A percentile compares a stretch with the other conserved stretches of the same genome.
phyloP scores from a whole-genome alignment of 768 basidiomycete species.

The Podaxis mareebaensis region DNA sequence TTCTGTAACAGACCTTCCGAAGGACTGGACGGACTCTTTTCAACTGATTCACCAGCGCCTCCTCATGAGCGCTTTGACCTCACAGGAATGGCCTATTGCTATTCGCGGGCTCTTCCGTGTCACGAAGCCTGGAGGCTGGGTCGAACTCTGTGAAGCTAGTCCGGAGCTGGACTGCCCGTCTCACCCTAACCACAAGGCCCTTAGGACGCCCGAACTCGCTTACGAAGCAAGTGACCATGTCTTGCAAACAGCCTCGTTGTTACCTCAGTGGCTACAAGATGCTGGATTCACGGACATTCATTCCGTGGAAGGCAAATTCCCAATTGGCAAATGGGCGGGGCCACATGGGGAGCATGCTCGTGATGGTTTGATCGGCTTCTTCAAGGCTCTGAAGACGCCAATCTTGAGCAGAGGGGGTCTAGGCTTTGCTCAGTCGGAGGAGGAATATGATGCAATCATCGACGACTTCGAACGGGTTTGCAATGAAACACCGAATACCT shows the following conservation, averaged over 20 bases:
- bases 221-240: slow-evolving; percentile 15
- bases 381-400: slow-evolving; percentile 13
- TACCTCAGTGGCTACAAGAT: slow-evolving; percentile 17
- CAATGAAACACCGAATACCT: slow-evolving; percentile 21
- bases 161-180: slow-evolving; percentile 13
- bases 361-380: slow-evolving; percentile 14
- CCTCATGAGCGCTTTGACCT: slow-evolving; percentile 15
- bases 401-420: slow-evolving; percentile 15
- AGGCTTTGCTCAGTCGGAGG: slow-evolving; percentile 11
- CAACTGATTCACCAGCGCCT: slow-evolving; percentile 17
- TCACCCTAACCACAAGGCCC: slow-evolving; percentile 12
- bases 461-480: slow-evolving; percentile 19
- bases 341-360: slow-evolving; percentile 10
- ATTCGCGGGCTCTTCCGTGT: slow-evolving; percentile 14
- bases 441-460: slow-evolving; percentile 15
- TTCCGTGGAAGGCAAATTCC: slow-evolving; percentile 9
- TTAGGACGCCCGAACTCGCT: slow-evolving; percentile 7
- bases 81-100: slow-evolving; percentile 13
- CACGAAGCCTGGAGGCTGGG: slow-evolving; percentile 16
- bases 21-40: slow-evolving; percentile 15
- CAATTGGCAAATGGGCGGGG: slow-evolving; percentile 21
- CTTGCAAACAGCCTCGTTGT: slow-evolving; percentile 10
- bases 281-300: slow-evolving; percentile 12
- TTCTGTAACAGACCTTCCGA: slow-evolving; percentile 12
- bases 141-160: slow-evolving; percentile 16